Evolutionary conservation across 805 yeast genomes (phyloP).

Genomic region (Hanseniaspora meyeri): DNA sequence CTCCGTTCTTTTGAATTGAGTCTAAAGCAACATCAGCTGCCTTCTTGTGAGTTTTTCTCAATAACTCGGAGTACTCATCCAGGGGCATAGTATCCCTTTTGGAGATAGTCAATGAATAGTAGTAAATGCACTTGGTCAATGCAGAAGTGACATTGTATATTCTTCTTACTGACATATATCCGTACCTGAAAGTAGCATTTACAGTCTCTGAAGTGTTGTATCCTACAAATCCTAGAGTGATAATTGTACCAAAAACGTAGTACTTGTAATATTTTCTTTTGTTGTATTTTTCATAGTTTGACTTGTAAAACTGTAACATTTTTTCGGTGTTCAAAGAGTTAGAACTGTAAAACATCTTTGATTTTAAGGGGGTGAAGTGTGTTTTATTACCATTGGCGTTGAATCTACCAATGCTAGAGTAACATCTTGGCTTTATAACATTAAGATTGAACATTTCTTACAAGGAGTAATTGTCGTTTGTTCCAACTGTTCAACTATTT

Average conservation of each 20-base stretch:
- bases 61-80: slow-evolving; percentile 40
- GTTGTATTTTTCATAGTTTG: slow-evolving; percentile 6
- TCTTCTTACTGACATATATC: slow-evolving; percentile 30
- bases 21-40: slow-evolving; percentile 69
- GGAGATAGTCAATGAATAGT: slow-evolving; percentile 41
- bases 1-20: slow-evolving; percentile 80
- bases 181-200: slow-evolving; percentile 5
- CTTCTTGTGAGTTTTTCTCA: slow-evolving; percentile 52
- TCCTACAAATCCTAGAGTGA: slow-evolving; percentile 20
- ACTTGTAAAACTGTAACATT: slow-evolving; percentile 2
- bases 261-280: slow-evolving; percentile 14
- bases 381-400: not conserved
- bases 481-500: too few relatives aligned
- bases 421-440: not conserved
- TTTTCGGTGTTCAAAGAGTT: not conserved
- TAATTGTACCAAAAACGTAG: slow-evolving; percentile 56
- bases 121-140: slow-evolving; percentile 56
- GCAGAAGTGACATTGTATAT: slow-evolving; percentile 56
- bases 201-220: slow-evolving; percentile 22
- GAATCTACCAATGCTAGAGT: not conserved
- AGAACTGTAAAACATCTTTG: not conserved
- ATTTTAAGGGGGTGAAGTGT: not conserved
- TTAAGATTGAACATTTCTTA: not conserved
- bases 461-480: too few relatives aligned
- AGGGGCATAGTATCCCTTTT: slow-evolving; percentile 31